Evolutionary conservation across 1,284 basidiomycete genomes (phyloP), one percentile per base, ranked within the genome.

Genomic region (Gymnopus androsaceus): DNA sequence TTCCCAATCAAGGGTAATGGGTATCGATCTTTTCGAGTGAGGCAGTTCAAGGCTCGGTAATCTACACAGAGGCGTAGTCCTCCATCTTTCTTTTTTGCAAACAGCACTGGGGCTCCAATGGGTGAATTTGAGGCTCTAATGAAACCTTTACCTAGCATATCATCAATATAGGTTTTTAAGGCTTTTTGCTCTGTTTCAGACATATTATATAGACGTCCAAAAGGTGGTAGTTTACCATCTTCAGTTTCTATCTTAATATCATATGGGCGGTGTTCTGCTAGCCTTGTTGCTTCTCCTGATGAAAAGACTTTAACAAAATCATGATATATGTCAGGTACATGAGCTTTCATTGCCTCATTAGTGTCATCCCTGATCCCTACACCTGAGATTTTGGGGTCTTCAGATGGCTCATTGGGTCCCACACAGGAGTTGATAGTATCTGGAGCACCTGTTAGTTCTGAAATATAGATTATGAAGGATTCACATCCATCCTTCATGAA

Each of bases 71-170:
- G 34, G 28, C 44, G 7, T 12, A 55, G 31, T 3, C 2, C 48
- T 12, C 54, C 47, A 34, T 55, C 54, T 23, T 55, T 55, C 36
- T 55, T 55, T 19, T 55, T 55, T 19, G 36, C 42, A 40, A 47
- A 55, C 7, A 55, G 25, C 2, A 55, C 53, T 2, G 52, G 52
- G 4, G 53, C 31, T 1, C 31, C 19, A 4, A 55, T 37, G 3
- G 53, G 53, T n/a, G 45, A 55, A 15, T 34, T 55, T 15, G 53
- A 55, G 11, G 53, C 19, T 30, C 8, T 14, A 15, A 33, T n/a
- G n/a, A n/a, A n/a, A n/a, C n/a, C n/a, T n/a, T n/a, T n/a, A n/a
- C n/a, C n/a, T n/a, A n/a, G n/a, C 37, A 38, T 38, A 17, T 38
- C 37, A 38, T 38, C 37, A 5, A 38, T 11, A 17, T 38, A 38